These are phyloP conservation scores for Polyporus tsugae DNA, from an alignment of 1,284 basidiomycete species.

Conservation along the genomic window DNA sequence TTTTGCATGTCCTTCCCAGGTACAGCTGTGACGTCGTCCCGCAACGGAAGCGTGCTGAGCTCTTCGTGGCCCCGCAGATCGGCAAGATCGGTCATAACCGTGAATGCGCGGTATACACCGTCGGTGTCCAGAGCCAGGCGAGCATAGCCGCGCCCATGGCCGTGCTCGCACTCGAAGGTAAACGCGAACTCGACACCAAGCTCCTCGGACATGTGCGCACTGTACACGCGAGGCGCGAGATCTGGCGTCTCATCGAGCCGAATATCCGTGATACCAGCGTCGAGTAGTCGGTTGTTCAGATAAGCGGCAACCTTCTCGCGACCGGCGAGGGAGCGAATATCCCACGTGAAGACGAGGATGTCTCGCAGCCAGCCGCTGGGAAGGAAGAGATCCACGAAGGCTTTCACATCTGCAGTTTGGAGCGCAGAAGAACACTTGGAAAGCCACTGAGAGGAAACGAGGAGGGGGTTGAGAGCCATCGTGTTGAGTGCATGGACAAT, in stretches of 20 bases:
- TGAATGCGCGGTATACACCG: constrained; percentile 33
- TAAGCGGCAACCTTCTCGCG: constrained; percentile 49
- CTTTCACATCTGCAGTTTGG: constrained; percentile 43
- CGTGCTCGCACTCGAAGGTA: constrained; percentile 50
- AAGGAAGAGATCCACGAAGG: constrained; percentile 47
- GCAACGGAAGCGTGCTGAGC: constrained; percentile 19
- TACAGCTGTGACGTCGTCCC: constrained; percentile 26
- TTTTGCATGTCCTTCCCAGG: constrained; percentile 24
- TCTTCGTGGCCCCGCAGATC: constrained; percentile 46
- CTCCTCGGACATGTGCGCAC: constrained; percentile 25
- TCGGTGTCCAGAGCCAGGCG: constrained; percentile 40
- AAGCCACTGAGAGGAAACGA: constrained; percentile 55
- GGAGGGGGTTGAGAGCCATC: constrained; percentile 17
- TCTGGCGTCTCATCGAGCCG: constrained; percentile 40
- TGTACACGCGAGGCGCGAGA: constrained; percentile 36
- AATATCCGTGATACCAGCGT: constrained; percentile 39
- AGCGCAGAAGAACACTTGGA: constrained; percentile 47
- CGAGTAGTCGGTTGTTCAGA: constrained; percentile 45
- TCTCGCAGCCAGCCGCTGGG: constrained; percentile 62
- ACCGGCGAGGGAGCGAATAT: constrained; percentile 64
- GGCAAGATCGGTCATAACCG: constrained; percentile 38
- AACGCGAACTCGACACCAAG: constrained; percentile 43
- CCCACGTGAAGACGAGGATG: constrained; percentile 67
- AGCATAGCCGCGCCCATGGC: constrained; percentile 48
- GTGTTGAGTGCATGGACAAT: neutral